phyloP scores from a whole-genome alignment of 2,329 filamentous ascomycete genomes.

The Xylaria digitata region DNA sequence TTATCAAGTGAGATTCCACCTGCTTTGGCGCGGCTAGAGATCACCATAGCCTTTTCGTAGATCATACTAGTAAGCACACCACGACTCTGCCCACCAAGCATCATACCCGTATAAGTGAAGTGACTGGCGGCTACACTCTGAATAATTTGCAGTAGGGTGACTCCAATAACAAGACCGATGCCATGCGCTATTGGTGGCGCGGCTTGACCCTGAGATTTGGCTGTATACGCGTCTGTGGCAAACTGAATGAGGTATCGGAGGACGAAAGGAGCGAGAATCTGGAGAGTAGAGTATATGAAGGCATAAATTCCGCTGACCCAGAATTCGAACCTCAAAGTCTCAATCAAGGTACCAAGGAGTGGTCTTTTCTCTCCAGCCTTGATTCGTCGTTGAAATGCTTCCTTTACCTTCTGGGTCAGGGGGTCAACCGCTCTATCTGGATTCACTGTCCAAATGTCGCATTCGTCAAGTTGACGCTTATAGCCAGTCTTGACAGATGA shows the following conservation, averaged over 20 bases:
- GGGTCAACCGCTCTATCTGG: conserved; percentile 78
- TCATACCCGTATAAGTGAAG: conserved; percentile 92
- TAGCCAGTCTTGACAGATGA: conserved; percentile 74
- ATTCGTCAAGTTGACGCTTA: conserved; percentile 81
- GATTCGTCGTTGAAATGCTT: conserved; percentile 74
- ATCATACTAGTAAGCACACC: conserved; percentile 86
- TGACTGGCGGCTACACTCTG: conserved; percentile 88
- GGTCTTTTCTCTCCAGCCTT: conserved; percentile 77
- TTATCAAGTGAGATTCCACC: conserved; percentile 63
- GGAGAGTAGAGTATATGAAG: conserved; percentile 77
- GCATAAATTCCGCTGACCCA: conserved; percentile 80
- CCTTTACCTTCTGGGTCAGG: conserved; percentile 66
- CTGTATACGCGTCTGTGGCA: conserved; percentile 80
- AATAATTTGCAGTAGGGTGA: conserved; percentile 85
- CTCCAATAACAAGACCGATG: conserved; percentile 84
- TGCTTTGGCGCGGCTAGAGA: conserved; percentile 88
- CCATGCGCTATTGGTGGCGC: conserved; percentile 78
- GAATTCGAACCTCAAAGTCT: conserved; percentile 87
- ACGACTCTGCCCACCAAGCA: conserved; percentile 85
- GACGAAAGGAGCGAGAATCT: conserved; percentile 86
- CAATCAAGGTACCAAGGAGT: conserved; percentile 77
- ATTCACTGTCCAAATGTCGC: conserved; percentile 91
- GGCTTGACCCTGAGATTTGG: conserved; percentile 61
- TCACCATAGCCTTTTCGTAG: conserved; percentile 90
- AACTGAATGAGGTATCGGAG: conserved; percentile 89